These are phyloP conservation scores for Amanita fuliginea DNA, from an alignment of 768 basidiomycete species.

Conservation along the genomic window DNA sequence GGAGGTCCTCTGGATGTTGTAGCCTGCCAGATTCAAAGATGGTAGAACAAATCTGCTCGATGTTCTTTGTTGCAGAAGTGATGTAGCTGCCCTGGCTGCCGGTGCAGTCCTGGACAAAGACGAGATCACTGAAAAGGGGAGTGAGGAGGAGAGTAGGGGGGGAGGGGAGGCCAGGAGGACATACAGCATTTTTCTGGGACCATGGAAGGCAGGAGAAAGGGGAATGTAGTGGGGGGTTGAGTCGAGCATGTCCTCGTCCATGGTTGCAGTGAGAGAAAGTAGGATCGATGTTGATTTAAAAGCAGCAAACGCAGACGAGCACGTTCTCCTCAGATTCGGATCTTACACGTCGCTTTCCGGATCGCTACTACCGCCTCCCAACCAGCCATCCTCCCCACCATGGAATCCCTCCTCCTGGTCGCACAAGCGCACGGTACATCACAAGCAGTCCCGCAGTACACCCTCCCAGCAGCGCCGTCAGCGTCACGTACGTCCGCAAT, in stretches of 20 bases:
- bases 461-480: slow-evolving; percentile 67
- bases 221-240: slow-evolving; percentile 9
- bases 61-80: slow-evolving; percentile 91
- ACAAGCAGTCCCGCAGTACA: slow-evolving; percentile 62
- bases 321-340: slow-evolving; percentile 30
- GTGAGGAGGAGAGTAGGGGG: neutral
- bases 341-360: slow-evolving; percentile 31
- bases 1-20: slow-evolving; percentile 76
- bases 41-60: slow-evolving; percentile 88
- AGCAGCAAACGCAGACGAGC: slow-evolving; percentile 7
- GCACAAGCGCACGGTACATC: slow-evolving; percentile 55
- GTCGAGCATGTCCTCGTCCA: slow-evolving; percentile 75
- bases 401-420: slow-evolving; percentile 45
- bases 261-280: slow-evolving; percentile 16
- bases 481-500: slow-evolving; percentile 59
- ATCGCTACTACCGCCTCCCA: slow-evolving; percentile 35
- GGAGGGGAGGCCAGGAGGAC: slow-evolving; percentile 18
- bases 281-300: neutral
- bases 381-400: slow-evolving; percentile 68
- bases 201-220: slow-evolving; percentile 12
- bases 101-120: slow-evolving; percentile 93
- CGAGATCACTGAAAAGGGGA: slow-evolving; percentile 57
- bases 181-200: slow-evolving; percentile 65
- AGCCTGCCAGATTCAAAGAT: slow-evolving; percentile 93
- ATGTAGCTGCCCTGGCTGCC: slow-evolving; percentile 88